phyloP scores from a whole-genome alignment of 208 protist species.

The Blechomonas ayalai region DNA sequence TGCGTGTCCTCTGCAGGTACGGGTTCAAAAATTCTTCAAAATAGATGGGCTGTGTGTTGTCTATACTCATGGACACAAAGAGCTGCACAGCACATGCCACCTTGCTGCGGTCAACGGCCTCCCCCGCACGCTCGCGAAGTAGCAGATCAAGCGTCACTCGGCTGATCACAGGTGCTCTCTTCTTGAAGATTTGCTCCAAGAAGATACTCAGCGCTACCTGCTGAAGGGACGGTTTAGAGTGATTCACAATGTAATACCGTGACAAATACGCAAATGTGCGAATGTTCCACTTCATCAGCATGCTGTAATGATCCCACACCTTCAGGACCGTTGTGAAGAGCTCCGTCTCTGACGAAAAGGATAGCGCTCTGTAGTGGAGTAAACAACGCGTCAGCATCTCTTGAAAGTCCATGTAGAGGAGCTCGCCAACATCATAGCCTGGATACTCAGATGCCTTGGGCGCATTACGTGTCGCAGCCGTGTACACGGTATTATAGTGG shows the following conservation, averaged over 20 bases:
- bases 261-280: slow-evolving; percentile 78
- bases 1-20: slow-evolving; percentile 42
- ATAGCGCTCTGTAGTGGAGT: slow-evolving; percentile 47
- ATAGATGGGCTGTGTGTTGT: slow-evolving; percentile 55
- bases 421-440: slow-evolving; percentile 57
- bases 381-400: slow-evolving; percentile 86
- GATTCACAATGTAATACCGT: slow-evolving; percentile 82
- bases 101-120: neutral
- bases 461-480: slow-evolving; percentile 57
- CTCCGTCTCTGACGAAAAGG: slow-evolving; percentile 32
- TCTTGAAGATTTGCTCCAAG: slow-evolving; percentile 72
- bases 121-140: slow-evolving; percentile 13
- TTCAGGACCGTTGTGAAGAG: slow-evolving; percentile 57
- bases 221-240: slow-evolving; percentile 69
- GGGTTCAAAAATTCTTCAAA: slow-evolving; percentile 61
- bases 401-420: slow-evolving; percentile 88
- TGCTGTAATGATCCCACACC: slow-evolving; percentile 76
- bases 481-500: slow-evolving; percentile 84
- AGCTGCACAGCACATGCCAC: slow-evolving; percentile 58
- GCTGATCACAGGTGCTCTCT: slow-evolving; percentile 39
- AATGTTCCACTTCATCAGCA: slow-evolving; percentile 84
- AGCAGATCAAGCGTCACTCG: slow-evolving; percentile 58
- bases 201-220: slow-evolving; percentile 79
- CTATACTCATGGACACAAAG: slow-evolving; percentile 66
- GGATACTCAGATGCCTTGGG: slow-evolving; percentile 23